A percentile compares a stretch with the other conserved stretches of the same genome.
Conservation (phyloP, 371 early-diverging fungal genomes). For the Mortierella sp. region DNA sequence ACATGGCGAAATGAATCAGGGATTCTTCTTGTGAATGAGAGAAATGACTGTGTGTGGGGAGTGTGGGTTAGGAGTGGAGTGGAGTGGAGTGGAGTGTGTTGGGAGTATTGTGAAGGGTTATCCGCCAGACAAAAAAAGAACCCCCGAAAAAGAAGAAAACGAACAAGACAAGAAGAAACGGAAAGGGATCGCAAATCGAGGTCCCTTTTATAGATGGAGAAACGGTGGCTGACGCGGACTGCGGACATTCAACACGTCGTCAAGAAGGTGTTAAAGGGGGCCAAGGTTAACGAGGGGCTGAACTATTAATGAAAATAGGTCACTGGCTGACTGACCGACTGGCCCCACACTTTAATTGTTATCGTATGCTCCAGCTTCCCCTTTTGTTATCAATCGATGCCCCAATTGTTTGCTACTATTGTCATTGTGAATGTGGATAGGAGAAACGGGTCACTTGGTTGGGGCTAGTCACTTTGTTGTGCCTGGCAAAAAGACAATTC, state of each 20-base stretch:
- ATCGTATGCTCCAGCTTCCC: neutral
- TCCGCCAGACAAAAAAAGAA: constrained; percentile 16
- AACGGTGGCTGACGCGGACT: constrained; percentile 3
- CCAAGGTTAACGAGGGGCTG: neutral
- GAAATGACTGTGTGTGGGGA: neutral
- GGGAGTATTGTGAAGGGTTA: constrained; percentile 1
- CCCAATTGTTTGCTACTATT: neutral
- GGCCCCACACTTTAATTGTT: too few species aligned
- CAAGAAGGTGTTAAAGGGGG: neutral
- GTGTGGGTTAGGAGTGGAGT: constrained; percentile 2
- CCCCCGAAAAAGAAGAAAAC: constrained; percentile 16
- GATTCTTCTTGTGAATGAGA: constrained; percentile 5
- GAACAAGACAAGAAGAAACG: constrained; percentile 20
- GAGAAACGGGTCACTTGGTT: neutral
- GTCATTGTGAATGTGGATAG: neutral
- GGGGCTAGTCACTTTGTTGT: neutral
- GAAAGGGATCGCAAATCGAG: constrained; percentile 14
- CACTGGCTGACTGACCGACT: neutral
- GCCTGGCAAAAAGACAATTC: neutral
- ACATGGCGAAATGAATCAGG: constrained; percentile 34
- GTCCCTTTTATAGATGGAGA: constrained; percentile 21
- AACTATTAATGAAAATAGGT: constrained; percentile 7
- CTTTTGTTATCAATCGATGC: neutral
- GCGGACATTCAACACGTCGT: constrained; percentile 2
- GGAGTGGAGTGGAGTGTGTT: constrained; percentile 3